Conservation (phyloP, 139 green algal species). For the Chlorella sp. region DNA sequence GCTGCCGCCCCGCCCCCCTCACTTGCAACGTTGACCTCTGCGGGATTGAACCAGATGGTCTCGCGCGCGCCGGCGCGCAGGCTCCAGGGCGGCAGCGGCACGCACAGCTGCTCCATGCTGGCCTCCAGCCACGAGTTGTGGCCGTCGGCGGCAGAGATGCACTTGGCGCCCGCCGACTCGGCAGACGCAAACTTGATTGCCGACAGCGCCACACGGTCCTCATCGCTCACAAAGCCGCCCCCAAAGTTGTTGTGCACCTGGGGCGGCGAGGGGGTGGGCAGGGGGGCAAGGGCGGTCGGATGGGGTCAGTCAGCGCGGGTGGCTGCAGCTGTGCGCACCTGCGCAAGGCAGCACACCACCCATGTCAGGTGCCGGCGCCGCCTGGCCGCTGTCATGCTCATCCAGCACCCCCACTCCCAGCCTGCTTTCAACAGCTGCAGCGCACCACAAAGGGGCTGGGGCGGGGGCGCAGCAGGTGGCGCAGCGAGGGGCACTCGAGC, state of each 20-base stretch:
- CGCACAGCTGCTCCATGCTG: slow-evolving; percentile 66
- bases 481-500: slow-evolving; percentile 66
- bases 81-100: slow-evolving; percentile 84
- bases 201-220: slow-evolving; percentile 81
- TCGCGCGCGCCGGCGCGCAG: slow-evolving; percentile 82
- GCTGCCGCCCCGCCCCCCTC: background rate
- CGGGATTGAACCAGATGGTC: slow-evolving; percentile 89
- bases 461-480: slow-evolving; percentile 41
- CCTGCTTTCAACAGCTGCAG: no score
- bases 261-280: background rate
- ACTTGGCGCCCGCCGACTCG: slow-evolving; percentile 56
- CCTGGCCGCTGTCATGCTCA: no score
- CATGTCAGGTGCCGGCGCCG: background rate
- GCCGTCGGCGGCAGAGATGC: slow-evolving; percentile 10
- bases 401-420: no score
- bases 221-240: slow-evolving; percentile 85
- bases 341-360: background rate
- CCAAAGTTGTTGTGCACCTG: slow-evolving; percentile 56
- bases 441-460: slow-evolving; percentile 29
- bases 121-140: slow-evolving; percentile 31
- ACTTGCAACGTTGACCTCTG: slow-evolving; percentile 53
- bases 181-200: slow-evolving; percentile 82
- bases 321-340: background rate
- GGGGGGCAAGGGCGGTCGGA: background rate
- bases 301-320: background rate